Base-by-base conservation (phyloP, 2,329 filamentous ascomycete genomes). In the Dothistroma pini region DNA sequence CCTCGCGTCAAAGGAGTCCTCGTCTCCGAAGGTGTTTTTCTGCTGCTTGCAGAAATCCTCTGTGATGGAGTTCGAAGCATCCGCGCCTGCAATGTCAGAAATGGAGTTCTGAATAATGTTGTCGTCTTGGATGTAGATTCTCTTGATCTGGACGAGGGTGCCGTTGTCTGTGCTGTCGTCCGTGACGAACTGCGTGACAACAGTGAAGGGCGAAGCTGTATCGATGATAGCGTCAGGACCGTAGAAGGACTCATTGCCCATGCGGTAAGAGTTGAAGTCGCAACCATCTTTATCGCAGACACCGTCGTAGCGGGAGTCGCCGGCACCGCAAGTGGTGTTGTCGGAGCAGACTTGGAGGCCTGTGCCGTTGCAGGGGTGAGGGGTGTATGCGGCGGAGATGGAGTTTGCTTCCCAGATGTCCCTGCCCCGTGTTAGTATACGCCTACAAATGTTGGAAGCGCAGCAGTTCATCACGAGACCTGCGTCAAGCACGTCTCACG, bases 401-500 rank as follows among this genome's bases (percentile, higher is more conserved):
- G 78, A 81, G 80, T 89, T 89, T 68, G 86, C 86, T 77, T 89
- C 86, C 86, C 86, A 89, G 74, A 87, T 80, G 68, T 89, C 62
- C 25, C 25, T 29, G 25, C 25, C 25, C 25, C 25, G 25, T 29
- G 25, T 29, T 6, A 29, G 6, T 29, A 29, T 29, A 29, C 25
- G 6, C 25, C 3, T 29, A 29, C 25, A 29, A 29, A 29, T 29
- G 25, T 6, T 29, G 25, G 25, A 29, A 6, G 25, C 25, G 25
- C 25, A 29, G 25, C 25, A 29, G 25, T 6, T 29, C 25, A 2
- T 6, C 25, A 29, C 25, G 25, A 29, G 25, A 29, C 25, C 25
- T 29, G 25, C 25, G 2, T 29, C 6, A 29, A 29, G 25, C 25
- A 29, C 6, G 25, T 29, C 25, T 29, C 25, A 29, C 2, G 25